Evolutionary conservation across 768 basidiomycete genomes (phyloP).

Genomic region (Termitomyces sp.): DNA sequence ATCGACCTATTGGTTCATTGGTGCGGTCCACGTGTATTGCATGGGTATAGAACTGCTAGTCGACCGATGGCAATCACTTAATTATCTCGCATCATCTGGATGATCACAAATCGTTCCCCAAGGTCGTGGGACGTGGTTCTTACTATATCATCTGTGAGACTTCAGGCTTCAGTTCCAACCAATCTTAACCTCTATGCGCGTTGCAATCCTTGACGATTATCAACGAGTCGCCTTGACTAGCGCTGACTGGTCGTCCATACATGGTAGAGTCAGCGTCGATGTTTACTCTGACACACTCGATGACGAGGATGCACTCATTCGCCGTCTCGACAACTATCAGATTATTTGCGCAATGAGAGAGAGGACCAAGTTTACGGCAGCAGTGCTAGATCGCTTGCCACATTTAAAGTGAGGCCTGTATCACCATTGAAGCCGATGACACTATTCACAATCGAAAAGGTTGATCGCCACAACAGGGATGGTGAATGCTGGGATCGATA

Average conservation of each 20-base stretch:
- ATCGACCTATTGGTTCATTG: no score
- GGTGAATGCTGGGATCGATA: conserved; percentile 45
- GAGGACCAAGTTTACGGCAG: conserved; percentile 48
- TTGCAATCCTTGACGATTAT: conserved; percentile 62
- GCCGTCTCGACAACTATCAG: conserved; percentile 44
- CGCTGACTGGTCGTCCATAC: conserved; percentile 49
- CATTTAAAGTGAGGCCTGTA: conserved; percentile 36
- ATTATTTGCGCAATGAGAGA: conserved; percentile 67
- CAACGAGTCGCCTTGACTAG: conserved; percentile 43
- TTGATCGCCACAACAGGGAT: conserved; percentile 55
- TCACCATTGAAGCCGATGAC: background rate
- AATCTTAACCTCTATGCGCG: conserved; percentile 19
- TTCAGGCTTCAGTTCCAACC: background rate
- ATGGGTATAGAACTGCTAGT: background rate
- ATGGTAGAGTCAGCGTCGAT: conserved; percentile 32
- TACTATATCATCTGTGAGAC: background rate
- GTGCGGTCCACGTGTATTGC: background rate
- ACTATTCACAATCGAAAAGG: conserved; percentile 15
- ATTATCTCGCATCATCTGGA: background rate
- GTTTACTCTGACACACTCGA: conserved; percentile 46
- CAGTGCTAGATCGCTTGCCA: conserved; percentile 49
- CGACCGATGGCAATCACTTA: no score
- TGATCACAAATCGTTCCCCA: background rate
- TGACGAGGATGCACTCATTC: conserved; percentile 45
- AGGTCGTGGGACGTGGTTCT: background rate